Percentiles rank a stretch among this genome's conserved stretches.
Evolutionary conservation across 345 rosid species (phyloP).

Genomic region (Mercurialis annua): DNA sequence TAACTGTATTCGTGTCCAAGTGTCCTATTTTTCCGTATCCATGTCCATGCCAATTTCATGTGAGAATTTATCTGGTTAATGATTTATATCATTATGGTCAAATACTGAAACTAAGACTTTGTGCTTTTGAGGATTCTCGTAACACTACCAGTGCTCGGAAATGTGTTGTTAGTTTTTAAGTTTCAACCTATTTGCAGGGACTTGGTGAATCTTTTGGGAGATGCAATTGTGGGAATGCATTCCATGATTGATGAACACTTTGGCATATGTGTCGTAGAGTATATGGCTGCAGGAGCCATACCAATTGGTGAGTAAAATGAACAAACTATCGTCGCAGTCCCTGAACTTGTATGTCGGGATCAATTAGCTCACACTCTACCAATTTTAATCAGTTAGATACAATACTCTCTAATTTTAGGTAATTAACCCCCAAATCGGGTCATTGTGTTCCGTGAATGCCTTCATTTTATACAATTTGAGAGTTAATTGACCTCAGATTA

Average conservation of each 20-base stretch:
- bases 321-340: too few species aligned
- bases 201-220: conserved; percentile 63
- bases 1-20: too few species aligned
- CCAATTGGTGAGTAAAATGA: conserved; percentile 82
- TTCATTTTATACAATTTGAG: too few species aligned
- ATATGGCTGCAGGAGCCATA: conserved; percentile 92
- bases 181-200: conserved; percentile 51
- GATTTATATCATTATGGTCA: not conserved
- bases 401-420: too few species aligned
- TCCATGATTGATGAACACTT: conserved; percentile 91
- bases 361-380: too few species aligned
- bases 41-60: not conserved
- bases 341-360: too few species aligned
- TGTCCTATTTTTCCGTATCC: too few species aligned
- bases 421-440: too few species aligned
- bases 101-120: not conserved
- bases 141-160: not conserved
- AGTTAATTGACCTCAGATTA: too few species aligned
- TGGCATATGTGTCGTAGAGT: conserved; percentile 87
- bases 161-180: not conserved
- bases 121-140: not conserved
- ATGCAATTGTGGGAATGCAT: conserved; percentile 74
- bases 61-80: not conserved
- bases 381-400: too few species aligned
- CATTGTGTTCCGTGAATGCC: too few species aligned